These are phyloP conservation scores for Vickermania ingenoplastis DNA, from an alignment of 208 protist species.

Conservation along the genomic window DNA sequence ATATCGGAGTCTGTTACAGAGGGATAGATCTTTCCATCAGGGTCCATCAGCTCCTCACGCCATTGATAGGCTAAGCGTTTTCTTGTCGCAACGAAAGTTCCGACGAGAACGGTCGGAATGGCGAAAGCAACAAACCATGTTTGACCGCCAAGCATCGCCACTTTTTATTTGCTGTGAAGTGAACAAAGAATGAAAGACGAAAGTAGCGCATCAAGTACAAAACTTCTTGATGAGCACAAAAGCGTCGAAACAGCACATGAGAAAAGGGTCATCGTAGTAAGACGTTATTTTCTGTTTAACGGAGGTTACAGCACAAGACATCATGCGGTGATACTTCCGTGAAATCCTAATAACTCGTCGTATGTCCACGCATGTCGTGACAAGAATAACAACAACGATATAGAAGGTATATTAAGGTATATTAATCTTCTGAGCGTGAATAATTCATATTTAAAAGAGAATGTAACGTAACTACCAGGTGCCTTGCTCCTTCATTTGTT, in stretches of 20 bases:
- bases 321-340: no score
- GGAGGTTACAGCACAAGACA: no score
- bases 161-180: not conserved
- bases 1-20: constrained; percentile 52
- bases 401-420: no score
- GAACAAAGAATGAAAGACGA: not conserved
- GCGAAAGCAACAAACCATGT: constrained; percentile 62
- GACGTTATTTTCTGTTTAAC: not conserved
- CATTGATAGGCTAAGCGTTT: constrained; percentile 80
- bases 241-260: not conserved
- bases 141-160: constrained; percentile 56
- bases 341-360: not conserved
- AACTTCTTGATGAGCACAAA: not conserved
- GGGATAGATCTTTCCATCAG: constrained; percentile 37
- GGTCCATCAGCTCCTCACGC: constrained; percentile 79
- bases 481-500: constrained; percentile 67
- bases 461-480: constrained; percentile 1
- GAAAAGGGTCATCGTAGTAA: not conserved
- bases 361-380: no score
- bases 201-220: not conserved
- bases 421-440: no score
- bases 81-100: constrained; percentile 62
- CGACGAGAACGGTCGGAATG: constrained; percentile 38
- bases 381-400: no score
- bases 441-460: no score